Evolutionary conservation across 495 filamentous ascomycete species (phyloP).

Genomic region (Penicillium pulvis): DNA sequence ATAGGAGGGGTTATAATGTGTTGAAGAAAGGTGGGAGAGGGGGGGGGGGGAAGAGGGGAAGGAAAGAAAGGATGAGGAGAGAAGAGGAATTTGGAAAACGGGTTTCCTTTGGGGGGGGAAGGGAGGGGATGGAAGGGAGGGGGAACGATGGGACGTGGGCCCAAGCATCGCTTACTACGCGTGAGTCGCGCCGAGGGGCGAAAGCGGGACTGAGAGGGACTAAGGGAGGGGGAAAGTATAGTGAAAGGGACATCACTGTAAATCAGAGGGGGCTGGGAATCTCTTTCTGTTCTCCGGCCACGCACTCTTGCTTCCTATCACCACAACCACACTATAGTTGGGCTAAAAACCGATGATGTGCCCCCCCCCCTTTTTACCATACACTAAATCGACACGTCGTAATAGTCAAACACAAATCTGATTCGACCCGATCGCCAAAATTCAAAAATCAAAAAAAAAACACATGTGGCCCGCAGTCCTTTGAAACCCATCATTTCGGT

Average conservation of each 20-base stretch:
- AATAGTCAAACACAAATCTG: slow-evolving; percentile 15
- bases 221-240: neutral
- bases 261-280: slow-evolving; percentile 28
- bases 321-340: slow-evolving; percentile 12
- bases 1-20: slow-evolving; percentile 10
- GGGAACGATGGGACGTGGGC: slow-evolving; percentile 34
- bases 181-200: slow-evolving; percentile 21
- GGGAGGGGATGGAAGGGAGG: slow-evolving; percentile 26
- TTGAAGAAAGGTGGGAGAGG: slow-evolving; percentile 20
- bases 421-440: slow-evolving; percentile 11
- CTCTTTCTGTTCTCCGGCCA: slow-evolving; percentile 24
- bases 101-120: slow-evolving; percentile 21
- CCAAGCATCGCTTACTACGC: slow-evolving; percentile 33
- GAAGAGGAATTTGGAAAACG: slow-evolving; percentile 35
- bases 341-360: slow-evolving; percentile 1
- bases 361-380: slow-evolving; percentile 24
- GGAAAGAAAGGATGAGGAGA: slow-evolving; percentile 37
- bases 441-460: slow-evolving; percentile 26
- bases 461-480: slow-evolving; percentile 2
- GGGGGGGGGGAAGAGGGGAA: slow-evolving; percentile 36
- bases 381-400: slow-evolving; percentile 30
- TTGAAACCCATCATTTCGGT: slow-evolving; percentile 58
- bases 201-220: slow-evolving; percentile 16
- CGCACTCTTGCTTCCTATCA: slow-evolving; percentile 30
- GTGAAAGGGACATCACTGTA: neutral